phyloP scores from a whole-genome alignment of 1,284 basidiomycete species.

The Tranzscheliella williamsii region DNA sequence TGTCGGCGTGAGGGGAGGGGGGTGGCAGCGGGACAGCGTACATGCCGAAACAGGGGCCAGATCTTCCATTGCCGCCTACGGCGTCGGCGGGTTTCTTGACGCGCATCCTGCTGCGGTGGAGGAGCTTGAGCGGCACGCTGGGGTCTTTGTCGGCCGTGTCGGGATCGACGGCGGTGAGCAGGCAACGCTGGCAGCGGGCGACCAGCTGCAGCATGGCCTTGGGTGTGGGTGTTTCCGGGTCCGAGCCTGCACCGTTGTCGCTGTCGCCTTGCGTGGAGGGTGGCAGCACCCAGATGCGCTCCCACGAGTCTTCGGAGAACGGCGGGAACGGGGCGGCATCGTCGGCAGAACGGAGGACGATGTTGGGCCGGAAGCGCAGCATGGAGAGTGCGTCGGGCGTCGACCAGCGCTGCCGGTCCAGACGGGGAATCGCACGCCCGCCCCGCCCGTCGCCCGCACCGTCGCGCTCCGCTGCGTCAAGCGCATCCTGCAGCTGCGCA shows the following conservation, averaged over 20 bases:
- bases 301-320: constrained; percentile 44
- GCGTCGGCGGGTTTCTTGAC: constrained; percentile 18
- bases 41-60: constrained; percentile 48
- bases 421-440: constrained; percentile 7
- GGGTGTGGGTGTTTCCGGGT: too few species aligned
- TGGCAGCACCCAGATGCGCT: constrained; percentile 31
- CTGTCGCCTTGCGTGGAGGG: background rate
- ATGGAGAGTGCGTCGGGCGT: constrained; percentile 12
- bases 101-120: constrained; percentile 27
- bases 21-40: constrained; percentile 41
- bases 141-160: constrained; percentile 37
- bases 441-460: constrained; percentile 4
- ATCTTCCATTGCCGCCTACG: constrained; percentile 16
- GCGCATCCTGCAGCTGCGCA: constrained; percentile 16
- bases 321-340: constrained; percentile 1
- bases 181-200: constrained; percentile 43
- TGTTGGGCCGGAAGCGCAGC: constrained; percentile 42
- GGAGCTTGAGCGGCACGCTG: constrained; percentile 38
- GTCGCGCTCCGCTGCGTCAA: background rate
- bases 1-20: background rate
- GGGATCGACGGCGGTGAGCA: constrained; percentile 47
- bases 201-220: constrained; percentile 38
- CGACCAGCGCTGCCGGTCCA: constrained; percentile 9
- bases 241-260: background rate
- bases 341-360: constrained; percentile 14